Evolutionary conservation across 2,329 filamentous ascomycete species (phyloP), one percentile per base, ranked within the genome.

Genomic region (Apiospora arundinis): DNA sequence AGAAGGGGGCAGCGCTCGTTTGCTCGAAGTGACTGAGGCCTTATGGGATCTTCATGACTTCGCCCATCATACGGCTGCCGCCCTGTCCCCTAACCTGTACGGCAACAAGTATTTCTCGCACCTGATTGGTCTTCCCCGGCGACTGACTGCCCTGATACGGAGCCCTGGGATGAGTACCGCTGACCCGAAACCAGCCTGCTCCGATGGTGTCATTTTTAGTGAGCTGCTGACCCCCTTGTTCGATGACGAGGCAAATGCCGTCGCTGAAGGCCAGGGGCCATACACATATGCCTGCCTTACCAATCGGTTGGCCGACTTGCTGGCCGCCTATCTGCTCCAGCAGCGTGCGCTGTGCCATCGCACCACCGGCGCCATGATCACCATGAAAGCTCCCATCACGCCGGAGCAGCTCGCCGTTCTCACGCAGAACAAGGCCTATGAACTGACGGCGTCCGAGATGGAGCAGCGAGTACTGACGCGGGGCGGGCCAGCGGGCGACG

Each of bases 71-170:
- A 14, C n/a, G n/a, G 48, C 48, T 12, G n/a, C 48, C 23, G 48
- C 48, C 48, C 11, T 52, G 23, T 52, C 48, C 11, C 48, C 48
- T 4, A 11, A 1, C n/a, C 48, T 52, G 48, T 52, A 52, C 9
- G 48, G 48, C 23, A 52, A n/a, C 48, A 52, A 52, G 48, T 52
- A 52, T n/a, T 52, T 52, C 23, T 14, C 48, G n/a, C 48, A 52
- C 48, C 48, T 52, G 48, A 52, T 28, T 11, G 12, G 16, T 8
- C 48, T 52, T 14, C 23, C 48, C 16, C 23, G n/a, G 4, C 48
- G 11, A 14, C 48, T 52, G 8, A 52, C n/a, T 14, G 48, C 23
- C n/a, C 48, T 52, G n/a, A 52, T 52, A 52, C 48, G 48, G 25
- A 52, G 48, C 48, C 23, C n/a, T 25, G 48, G n/a, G 14, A 52